Conservation (phyloP, 371 early-diverging fungal species). For the Quaeritorhiza haematococci region DNA sequence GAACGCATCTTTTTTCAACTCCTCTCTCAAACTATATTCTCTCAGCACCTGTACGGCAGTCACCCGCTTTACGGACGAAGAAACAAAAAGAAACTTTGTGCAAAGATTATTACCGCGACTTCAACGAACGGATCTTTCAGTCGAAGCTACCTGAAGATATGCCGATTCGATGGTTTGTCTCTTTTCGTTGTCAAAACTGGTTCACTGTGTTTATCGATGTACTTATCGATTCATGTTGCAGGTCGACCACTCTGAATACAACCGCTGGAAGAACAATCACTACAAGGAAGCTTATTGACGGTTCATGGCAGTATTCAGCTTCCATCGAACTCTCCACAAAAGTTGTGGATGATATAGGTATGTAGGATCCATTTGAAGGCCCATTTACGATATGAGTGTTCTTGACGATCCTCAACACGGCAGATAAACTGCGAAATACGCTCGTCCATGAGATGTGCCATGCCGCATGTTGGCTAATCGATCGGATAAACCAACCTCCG, state of each 20-base stretch:
- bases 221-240: neutral
- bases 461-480: conserved; percentile 30
- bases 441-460: conserved; percentile 39
- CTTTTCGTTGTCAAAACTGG: too few species aligned
- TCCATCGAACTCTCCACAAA: conserved; percentile 32
- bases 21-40: too few species aligned
- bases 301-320: conserved; percentile 6
- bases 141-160: conserved; percentile 21
- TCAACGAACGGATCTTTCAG: conserved; percentile 22
- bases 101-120: conserved; percentile 17
- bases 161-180: conserved; percentile 27
- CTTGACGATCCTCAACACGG: neutral
- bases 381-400: conserved; percentile 1
- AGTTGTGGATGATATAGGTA: conserved; percentile 28
- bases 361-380: conserved; percentile 3
- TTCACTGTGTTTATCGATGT: neutral
- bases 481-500: conserved; percentile 24
- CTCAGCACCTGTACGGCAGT: too few species aligned
- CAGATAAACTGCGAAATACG: conserved; percentile 26
- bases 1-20: too few species aligned
- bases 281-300: conserved; percentile 5
- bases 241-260: conserved; percentile 14
- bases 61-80: too few species aligned
- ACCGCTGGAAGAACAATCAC: conserved; percentile 30
- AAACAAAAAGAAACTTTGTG: conserved; percentile 14